A percentile compares a stretch with the other conserved stretches of the same genome.
phyloP scores from a whole-genome alignment of 768 basidiomycete species.

The Trametes cinnabarina region DNA sequence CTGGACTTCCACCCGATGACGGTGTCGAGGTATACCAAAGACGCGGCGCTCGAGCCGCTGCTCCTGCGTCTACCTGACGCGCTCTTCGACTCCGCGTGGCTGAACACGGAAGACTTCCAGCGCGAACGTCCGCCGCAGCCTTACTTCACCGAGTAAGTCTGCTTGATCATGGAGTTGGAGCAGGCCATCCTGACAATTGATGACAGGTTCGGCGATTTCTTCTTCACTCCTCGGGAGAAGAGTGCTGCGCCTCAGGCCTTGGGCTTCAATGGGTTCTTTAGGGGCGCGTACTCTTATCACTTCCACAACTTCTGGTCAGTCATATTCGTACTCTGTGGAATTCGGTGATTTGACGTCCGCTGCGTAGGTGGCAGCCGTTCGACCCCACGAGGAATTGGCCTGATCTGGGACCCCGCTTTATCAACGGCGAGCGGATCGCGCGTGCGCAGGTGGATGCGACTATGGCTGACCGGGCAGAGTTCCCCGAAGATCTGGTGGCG shows the following conservation, averaged over 20 bases:
- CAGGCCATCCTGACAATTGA: background rate
- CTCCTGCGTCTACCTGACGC: constrained; percentile 91
- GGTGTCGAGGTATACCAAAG: constrained; percentile 84
- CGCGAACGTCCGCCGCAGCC: constrained; percentile 92
- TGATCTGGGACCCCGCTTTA: constrained; percentile 82
- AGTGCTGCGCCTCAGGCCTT: constrained; percentile 83
- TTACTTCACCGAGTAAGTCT: constrained; percentile 76
- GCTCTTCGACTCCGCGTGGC: constrained; percentile 94
- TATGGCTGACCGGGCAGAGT: constrained; percentile 27
- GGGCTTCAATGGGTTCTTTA: constrained; percentile 95
- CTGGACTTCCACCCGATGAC: constrained; percentile 98
- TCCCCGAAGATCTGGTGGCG: constrained; percentile 43
- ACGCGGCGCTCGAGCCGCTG: constrained; percentile 80
- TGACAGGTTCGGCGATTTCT: constrained; percentile 81
- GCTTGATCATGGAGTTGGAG: background rate
- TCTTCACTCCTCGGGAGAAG: constrained; percentile 69
- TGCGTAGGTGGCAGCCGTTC: constrained; percentile 93
- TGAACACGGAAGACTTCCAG: constrained; percentile 91
- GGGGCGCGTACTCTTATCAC: constrained; percentile 93
- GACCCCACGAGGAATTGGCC: constrained; percentile 94
- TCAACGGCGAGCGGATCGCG: constrained; percentile 67
- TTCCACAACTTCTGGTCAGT: constrained; percentile 91
- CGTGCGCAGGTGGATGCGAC: constrained; percentile 42
- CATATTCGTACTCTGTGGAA: background rate
- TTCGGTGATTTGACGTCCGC: background rate